Evolutionary conservation across 129 eudicot species (phyloP).

Genomic region (Solidago caesia): DNA sequence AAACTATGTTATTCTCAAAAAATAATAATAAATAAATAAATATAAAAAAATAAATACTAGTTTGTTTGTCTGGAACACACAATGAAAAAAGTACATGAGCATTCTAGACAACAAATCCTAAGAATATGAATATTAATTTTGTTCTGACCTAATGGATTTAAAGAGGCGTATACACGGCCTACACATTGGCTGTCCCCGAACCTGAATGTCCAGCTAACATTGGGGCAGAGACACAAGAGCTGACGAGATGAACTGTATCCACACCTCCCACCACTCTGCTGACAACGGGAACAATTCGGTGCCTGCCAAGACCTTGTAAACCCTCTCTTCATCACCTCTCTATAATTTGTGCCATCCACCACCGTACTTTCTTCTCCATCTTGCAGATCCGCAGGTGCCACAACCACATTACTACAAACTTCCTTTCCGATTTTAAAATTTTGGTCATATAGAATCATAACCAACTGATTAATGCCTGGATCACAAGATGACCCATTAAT

Average conservation of each 20-base stretch:
- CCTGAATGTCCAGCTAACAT: neutral
- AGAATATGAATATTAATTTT: no score
- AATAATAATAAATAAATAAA: no score
- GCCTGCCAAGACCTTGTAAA: neutral
- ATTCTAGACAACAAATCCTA: no score
- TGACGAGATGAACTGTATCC: neutral
- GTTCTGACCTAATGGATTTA: no score
- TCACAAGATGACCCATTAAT: neutral
- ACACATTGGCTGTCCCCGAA: neutral
- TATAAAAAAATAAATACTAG: no score
- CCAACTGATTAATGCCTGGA: neutral
- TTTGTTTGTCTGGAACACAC: no score
- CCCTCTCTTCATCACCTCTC: conserved; percentile 4
- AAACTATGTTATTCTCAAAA: no score
- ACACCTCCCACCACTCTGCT: conserved; percentile 18
- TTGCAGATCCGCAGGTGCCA: conserved; percentile 18
- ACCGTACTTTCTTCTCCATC: no score
- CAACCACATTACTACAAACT: conserved; percentile 24
- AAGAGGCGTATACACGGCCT: neutral
- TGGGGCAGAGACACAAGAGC: neutral
- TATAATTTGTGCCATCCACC: conserved; percentile 10
- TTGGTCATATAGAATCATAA: conserved; percentile 27
- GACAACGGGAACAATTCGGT: neutral
- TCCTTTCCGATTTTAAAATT: conserved; percentile 14
- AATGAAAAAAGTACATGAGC: no score